phyloP scores from a whole-genome alignment of 1,284 basidiomycete species.

The Sanghuangporus sanghuang region DNA sequence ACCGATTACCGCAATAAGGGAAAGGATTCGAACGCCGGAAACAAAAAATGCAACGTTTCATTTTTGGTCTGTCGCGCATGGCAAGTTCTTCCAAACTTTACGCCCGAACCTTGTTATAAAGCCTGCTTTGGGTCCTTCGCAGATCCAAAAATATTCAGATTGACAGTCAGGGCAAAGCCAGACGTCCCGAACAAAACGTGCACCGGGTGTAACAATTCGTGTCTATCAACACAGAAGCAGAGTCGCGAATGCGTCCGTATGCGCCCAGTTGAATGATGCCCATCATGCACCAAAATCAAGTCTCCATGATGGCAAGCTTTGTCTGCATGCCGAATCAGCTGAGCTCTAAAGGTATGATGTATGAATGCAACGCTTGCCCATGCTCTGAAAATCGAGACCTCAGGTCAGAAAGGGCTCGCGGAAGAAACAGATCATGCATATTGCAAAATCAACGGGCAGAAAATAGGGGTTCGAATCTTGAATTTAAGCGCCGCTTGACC shows the following conservation, averaged over 20 bases:
- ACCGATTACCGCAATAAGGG: neutral
- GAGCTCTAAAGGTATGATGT: conserved; percentile 1
- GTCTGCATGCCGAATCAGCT: neutral
- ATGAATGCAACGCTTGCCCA: neutral
- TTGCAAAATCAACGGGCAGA: conserved; percentile 4
- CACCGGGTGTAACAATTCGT: neutral
- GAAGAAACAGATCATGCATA: conserved; percentile 4
- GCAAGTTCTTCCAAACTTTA: neutral
- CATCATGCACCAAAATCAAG: neutral
- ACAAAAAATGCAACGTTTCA: conserved; percentile 1
- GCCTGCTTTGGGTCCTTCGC: neutral
- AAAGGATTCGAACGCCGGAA: neutral
- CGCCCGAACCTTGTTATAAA: neutral
- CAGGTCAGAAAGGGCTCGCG: neutral
- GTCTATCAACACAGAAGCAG: neutral
- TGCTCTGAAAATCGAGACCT: neutral
- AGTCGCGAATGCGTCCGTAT: neutral
- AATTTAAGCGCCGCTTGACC: neutral
- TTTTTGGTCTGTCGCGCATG: neutral
- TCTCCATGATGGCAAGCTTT: neutral
- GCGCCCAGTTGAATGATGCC: neutral
- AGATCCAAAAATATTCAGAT: conserved; percentile 7
- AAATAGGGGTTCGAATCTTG: conserved; percentile 3
- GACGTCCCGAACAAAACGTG: neutral
- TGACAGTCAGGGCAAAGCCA: neutral